Percentiles rank a stretch among this genome's conserved stretches.
Evolutionary conservation across 2,329 filamentous ascomycete species (phyloP).

Genomic region (Talaromyces pinophilus): DNA sequence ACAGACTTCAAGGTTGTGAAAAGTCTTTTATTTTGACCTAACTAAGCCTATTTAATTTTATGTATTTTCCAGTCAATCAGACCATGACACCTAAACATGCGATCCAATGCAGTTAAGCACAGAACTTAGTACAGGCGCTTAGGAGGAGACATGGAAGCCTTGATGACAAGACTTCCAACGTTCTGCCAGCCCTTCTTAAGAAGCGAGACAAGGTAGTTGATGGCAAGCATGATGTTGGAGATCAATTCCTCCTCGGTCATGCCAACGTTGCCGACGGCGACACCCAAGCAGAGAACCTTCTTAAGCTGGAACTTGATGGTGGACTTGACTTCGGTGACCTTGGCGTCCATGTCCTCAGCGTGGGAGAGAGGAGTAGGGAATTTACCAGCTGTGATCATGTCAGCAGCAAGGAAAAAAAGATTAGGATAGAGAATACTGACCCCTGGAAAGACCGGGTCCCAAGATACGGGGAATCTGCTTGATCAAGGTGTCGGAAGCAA

Average conservation of each 20-base stretch:
- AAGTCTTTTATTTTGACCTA: conserved; percentile 18
- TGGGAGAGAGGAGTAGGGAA: conserved; percentile 99
- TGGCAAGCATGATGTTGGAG: conserved; percentile 98
- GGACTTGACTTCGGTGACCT: conserved; percentile 99
- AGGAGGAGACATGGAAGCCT: conserved; percentile 99
- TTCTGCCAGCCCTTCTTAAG: conserved; percentile 99
- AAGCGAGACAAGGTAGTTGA: conserved; percentile 99
- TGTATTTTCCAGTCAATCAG: conserved; percentile 1
- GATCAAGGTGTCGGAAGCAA: conserved; percentile 96
- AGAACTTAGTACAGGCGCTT: conserved; percentile 88
- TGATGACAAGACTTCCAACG: conserved; percentile 98
- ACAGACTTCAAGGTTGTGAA: not conserved
- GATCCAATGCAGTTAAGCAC: conserved; percentile 31
- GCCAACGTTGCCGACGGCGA: conserved; percentile 96
- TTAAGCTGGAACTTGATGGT: conserved; percentile 99
- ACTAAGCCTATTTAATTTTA: conserved; percentile 23
- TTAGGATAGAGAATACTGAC: conserved; percentile 50
- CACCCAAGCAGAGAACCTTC: conserved; percentile 99
- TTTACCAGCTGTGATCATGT: conserved; percentile 74
- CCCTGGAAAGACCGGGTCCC: conserved; percentile 97
- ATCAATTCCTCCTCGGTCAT: conserved; percentile 97
- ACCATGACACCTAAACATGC: not conserved
- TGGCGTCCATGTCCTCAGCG: conserved; percentile 86
- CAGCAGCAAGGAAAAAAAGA: not conserved
- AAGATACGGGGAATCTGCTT: conserved; percentile 99